Conservation (phyloP, 75 land plant genomes). For the Pseudotsuga menziesii region DNA sequence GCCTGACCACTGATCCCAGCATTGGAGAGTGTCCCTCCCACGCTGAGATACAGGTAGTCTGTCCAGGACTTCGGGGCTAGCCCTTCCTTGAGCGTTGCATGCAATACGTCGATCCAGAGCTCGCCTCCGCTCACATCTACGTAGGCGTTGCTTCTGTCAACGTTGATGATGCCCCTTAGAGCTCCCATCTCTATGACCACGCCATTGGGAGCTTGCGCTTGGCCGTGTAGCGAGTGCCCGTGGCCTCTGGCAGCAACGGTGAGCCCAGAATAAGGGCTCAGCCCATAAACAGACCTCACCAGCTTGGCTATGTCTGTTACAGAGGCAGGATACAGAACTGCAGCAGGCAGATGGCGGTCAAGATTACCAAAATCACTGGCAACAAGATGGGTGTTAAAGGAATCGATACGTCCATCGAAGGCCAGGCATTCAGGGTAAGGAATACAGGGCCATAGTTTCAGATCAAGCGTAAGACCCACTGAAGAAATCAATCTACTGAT, state of each 20-base stretch:
- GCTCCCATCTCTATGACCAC: slow-evolving; percentile 42
- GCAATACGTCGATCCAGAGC: slow-evolving; percentile 71
- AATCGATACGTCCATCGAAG: slow-evolving; percentile 19
- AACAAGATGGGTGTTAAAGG: slow-evolving; percentile 23
- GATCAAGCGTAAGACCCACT: slow-evolving; percentile 22
- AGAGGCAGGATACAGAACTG: slow-evolving; percentile 50
- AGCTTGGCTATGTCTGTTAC: slow-evolving; percentile 40
- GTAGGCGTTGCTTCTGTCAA: slow-evolving; percentile 12
- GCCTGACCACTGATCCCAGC: slow-evolving; percentile 78
- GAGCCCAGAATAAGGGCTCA: slow-evolving; percentile 24
- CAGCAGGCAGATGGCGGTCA: slow-evolving; percentile 24
- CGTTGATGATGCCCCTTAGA: slow-evolving; percentile 7
- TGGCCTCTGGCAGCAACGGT: slow-evolving; percentile 59
- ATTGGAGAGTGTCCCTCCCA: slow-evolving; percentile 75
- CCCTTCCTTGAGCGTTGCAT: slow-evolving; percentile 44
- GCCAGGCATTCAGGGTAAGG: slow-evolving; percentile 1
- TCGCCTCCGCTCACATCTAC: slow-evolving; percentile 69
- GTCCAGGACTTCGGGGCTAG: slow-evolving; percentile 69
- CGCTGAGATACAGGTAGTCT: slow-evolving; percentile 61
- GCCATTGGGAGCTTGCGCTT: slow-evolving; percentile 45
- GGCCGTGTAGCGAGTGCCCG: slow-evolving; percentile 80
- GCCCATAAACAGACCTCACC: slow-evolving; percentile 24
- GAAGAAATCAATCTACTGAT: slow-evolving; percentile 22
- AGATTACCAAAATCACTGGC: slow-evolving; percentile 54
- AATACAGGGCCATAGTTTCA: slow-evolving; percentile 10